phyloP scores from a whole-genome alignment of 2,329 filamentous ascomycete species.

The Dothistroma pini region DNA sequence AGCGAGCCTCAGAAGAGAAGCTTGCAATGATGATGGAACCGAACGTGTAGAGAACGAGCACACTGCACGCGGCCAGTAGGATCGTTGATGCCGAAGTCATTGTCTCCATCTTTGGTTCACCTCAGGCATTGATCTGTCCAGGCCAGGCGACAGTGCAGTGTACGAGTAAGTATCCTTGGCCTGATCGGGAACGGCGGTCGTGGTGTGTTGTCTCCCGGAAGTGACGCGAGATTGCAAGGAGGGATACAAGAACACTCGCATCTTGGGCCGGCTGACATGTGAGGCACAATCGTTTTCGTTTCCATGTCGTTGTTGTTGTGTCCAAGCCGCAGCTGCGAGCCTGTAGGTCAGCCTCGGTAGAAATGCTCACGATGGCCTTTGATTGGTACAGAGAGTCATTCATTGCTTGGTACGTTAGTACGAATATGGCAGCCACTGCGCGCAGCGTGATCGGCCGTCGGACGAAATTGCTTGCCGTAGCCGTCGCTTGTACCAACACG shows the following conservation, averaged over 20 bases:
- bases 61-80: background rate
- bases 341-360: background rate
- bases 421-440: background rate
- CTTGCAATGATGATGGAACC: background rate
- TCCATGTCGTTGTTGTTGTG: background rate
- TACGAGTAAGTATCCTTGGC: background rate
- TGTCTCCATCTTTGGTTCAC: background rate
- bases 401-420: background rate
- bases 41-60: background rate
- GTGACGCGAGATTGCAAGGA: background rate
- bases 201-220: background rate
- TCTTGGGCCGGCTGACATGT: background rate
- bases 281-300: background rate
- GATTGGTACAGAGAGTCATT: background rate
- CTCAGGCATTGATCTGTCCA: background rate
- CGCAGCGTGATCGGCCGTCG: too few species aligned
- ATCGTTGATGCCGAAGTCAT: background rate
- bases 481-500: background rate
- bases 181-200: background rate
- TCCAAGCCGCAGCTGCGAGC: background rate
- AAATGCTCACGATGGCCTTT: background rate
- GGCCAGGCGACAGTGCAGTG: background rate
- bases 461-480: background rate
- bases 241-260: background rate
- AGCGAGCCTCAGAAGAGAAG: background rate